These are phyloP conservation scores for Fusarium hostae DNA, from an alignment of 2,329 filamentous ascomycete species.

Conservation along the genomic window DNA sequence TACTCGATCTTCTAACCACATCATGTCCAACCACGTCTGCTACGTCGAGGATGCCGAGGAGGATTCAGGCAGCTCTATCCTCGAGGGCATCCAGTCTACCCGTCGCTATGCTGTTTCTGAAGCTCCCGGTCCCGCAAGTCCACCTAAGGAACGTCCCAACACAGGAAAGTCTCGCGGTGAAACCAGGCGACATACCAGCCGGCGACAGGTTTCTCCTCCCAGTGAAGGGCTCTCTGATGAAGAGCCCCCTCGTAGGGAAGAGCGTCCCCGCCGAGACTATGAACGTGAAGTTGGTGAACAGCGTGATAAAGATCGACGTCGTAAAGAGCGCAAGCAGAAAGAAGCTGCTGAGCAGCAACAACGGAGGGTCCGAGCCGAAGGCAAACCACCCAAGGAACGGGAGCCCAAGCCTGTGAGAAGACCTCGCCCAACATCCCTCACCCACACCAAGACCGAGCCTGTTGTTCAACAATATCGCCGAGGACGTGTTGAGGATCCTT, in stretches of 20 bases:
- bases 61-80: slow-evolving; percentile 57
- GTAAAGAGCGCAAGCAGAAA: slow-evolving; percentile 42
- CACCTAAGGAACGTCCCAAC: slow-evolving; percentile 62
- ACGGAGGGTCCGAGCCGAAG: slow-evolving; percentile 41
- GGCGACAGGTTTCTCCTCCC: slow-evolving; percentile 52
- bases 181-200: slow-evolving; percentile 43
- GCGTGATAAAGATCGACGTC: slow-evolving; percentile 47
- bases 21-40: slow-evolving; percentile 59
- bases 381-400: slow-evolving; percentile 42
- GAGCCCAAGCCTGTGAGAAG: slow-evolving; percentile 46
- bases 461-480: slow-evolving; percentile 48
- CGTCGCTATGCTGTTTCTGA: slow-evolving; percentile 60
- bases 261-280: slow-evolving; percentile 39
- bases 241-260: slow-evolving; percentile 54
- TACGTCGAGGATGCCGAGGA: slow-evolving; percentile 65
- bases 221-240: slow-evolving; percentile 54
- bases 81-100: slow-evolving; percentile 53
- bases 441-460: slow-evolving; percentile 49
- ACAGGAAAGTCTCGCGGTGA: slow-evolving; percentile 62
- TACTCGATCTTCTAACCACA: slow-evolving; percentile 37
- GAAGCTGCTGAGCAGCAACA: slow-evolving; percentile 41
- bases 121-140: slow-evolving; percentile 55
- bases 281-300: slow-evolving; percentile 42
- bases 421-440: slow-evolving; percentile 45
- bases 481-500: slow-evolving; percentile 49